phyloP scores from a whole-genome alignment of 1,139 yeast species.

The Yamadazyma epiphylla region DNA sequence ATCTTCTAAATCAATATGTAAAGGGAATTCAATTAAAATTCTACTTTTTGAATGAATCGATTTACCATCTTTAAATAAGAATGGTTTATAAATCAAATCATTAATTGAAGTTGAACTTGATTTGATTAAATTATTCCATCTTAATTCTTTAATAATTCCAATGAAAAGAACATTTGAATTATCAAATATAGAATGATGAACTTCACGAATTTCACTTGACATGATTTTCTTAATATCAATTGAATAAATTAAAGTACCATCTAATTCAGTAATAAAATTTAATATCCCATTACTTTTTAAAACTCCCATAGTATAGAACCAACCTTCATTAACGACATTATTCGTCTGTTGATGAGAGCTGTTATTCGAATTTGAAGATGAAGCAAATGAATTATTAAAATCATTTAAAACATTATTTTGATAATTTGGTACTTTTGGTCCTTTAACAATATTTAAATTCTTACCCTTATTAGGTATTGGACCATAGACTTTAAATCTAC shows the following conservation, averaged over 20 bases:
- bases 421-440: slow-evolving; percentile 47
- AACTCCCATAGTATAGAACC: slow-evolving; percentile 79
- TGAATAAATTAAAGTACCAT: slow-evolving; percentile 63
- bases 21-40: slow-evolving; percentile 59
- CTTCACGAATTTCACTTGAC: slow-evolving; percentile 63
- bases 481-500: slow-evolving; percentile 63
- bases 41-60: slow-evolving; percentile 33
- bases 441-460: slow-evolving; percentile 36
- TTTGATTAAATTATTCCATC: slow-evolving; percentile 41
- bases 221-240: slow-evolving; percentile 54
- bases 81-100: slow-evolving; percentile 20
- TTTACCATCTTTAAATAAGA: slow-evolving; percentile 33
- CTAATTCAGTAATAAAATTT: slow-evolving; percentile 59
- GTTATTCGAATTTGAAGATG: slow-evolving; percentile 2
- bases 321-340: slow-evolving; percentile 43
- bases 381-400: slow-evolving; percentile 2
- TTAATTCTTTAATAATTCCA: slow-evolving; percentile 52
- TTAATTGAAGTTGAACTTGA: slow-evolving; percentile 23
- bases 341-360: slow-evolving; percentile 1
- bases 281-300: slow-evolving; percentile 64
- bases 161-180: slow-evolving; percentile 55
- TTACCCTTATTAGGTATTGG: slow-evolving; percentile 48
- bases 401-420: slow-evolving; percentile 16
- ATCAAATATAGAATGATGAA: slow-evolving; percentile 67
- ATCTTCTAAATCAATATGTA: slow-evolving; percentile 72